Evolutionary conservation across 169 alveolate genomes (phyloP).

Genomic region (Plasmodium falciparum): DNA sequence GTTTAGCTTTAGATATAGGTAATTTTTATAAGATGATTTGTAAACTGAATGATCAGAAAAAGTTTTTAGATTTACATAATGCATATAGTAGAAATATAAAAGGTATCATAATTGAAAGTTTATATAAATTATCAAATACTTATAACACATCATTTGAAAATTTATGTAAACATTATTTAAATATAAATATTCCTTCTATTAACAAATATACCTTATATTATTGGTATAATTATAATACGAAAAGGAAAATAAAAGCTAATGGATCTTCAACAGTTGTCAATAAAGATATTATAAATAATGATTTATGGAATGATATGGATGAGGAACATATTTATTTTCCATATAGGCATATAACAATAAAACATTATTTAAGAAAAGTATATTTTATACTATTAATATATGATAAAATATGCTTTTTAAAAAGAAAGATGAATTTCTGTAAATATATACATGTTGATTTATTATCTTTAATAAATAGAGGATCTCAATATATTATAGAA

Average conservation of each 20-base stretch:
- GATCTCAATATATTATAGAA: slow-evolving; percentile 80
- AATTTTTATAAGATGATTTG: slow-evolving; percentile 43
- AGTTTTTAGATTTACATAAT: slow-evolving; percentile 31
- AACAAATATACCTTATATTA: slow-evolving; percentile 27
- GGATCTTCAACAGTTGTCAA: background rate
- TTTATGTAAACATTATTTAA: slow-evolving; percentile 51
- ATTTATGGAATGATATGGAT: background rate
- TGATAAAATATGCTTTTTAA: slow-evolving; percentile 76
- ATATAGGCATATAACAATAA: slow-evolving; percentile 61
- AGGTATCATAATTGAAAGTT: slow-evolving; percentile 55
- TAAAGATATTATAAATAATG: background rate
- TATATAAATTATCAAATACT: slow-evolving; percentile 28
- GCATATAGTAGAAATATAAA: slow-evolving; percentile 69
- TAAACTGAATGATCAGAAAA: slow-evolving; percentile 32
- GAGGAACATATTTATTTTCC: slow-evolving; percentile 33
- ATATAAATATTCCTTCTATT: slow-evolving; percentile 42
- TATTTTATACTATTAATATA: slow-evolving; percentile 64
- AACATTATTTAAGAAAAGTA: slow-evolving; percentile 41
- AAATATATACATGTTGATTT: slow-evolving; percentile 76
- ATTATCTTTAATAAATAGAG: slow-evolving; percentile 78
- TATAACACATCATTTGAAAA: slow-evolving; percentile 59
- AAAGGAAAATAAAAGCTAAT: background rate
- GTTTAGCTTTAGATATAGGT: slow-evolving; percentile 46
- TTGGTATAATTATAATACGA: slow-evolving; percentile 27
- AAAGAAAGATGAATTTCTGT: slow-evolving; percentile 70